These are phyloP conservation scores for Sphaerobolus stellatus DNA, from an alignment of 1,284 basidiomycete genomes.

Conservation along the genomic window DNA sequence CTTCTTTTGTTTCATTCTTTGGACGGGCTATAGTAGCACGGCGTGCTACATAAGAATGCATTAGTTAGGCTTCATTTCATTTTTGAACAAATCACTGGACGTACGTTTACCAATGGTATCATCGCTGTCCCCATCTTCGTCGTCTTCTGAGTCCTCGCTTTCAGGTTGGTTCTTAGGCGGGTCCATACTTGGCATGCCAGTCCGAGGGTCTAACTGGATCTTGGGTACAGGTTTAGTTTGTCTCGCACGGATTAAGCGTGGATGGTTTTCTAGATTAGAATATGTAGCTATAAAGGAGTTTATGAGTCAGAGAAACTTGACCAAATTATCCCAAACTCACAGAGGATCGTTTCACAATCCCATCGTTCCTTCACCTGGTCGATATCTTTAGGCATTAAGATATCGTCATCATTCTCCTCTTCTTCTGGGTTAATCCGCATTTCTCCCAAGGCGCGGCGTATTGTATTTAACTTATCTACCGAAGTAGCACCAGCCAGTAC, in stretches of 20 bases:
- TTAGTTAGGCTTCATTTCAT: not conserved
- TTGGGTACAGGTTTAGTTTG: conserved; percentile 54
- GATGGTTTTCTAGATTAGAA: conserved; percentile 93
- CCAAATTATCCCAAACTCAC: conserved; percentile 49
- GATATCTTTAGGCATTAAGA: conserved; percentile 52
- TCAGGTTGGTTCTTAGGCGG: not conserved
- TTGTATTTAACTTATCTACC: conserved; percentile 74
- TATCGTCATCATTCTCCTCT: conserved; percentile 47
- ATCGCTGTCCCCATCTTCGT: conserved; percentile 33
- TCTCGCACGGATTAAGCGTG: conserved; percentile 74
- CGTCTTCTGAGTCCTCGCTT: conserved; percentile 22
- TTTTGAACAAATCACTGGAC: conserved; percentile 1
- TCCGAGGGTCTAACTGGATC: conserved; percentile 71
- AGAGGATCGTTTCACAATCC: conserved; percentile 93
- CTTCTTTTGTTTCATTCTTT: conserved; percentile 81
- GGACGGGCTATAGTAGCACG: conserved; percentile 62
- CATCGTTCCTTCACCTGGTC: conserved; percentile 78
- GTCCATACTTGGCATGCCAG: conserved; percentile 66
- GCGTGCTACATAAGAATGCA: conserved; percentile 26
- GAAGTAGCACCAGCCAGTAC: conserved; percentile 70
- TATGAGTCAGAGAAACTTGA: conserved; percentile 1
- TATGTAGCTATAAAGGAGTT: conserved; percentile 70
- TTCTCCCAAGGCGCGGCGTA: conserved; percentile 77
- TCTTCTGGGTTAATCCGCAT: conserved; percentile 25
- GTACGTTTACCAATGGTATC: conserved; percentile 32